These are phyloP conservation scores for Claviceps maximensis DNA, from an alignment of 2,329 filamentous ascomycete species.

Conservation along the genomic window DNA sequence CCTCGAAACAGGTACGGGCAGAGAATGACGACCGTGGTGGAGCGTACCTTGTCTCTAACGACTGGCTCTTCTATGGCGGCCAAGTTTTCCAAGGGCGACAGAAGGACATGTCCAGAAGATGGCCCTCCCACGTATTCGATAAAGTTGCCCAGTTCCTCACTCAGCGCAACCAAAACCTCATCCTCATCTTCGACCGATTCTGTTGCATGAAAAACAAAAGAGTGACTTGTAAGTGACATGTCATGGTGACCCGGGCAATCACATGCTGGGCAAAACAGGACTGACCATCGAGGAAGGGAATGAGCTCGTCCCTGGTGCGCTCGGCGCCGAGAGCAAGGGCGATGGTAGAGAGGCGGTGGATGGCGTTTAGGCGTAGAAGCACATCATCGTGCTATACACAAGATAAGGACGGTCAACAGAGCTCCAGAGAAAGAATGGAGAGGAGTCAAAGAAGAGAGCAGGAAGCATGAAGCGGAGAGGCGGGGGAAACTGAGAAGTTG, in stretches of 20 bases:
- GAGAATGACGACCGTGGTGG: not conserved
- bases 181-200: constrained; percentile 99
- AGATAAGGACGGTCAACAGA: constrained; percentile 14
- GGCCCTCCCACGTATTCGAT: constrained; percentile 96
- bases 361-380: constrained; percentile 91
- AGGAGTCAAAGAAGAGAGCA: not conserved
- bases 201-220: constrained; percentile 25
- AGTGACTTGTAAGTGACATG: constrained; percentile 3
- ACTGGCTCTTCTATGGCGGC: constrained; percentile 97
- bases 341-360: constrained; percentile 95
- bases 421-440: constrained; percentile 1
- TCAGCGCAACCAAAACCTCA: constrained; percentile 91
- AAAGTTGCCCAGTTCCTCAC: constrained; percentile 91
- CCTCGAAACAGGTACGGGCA: not conserved
- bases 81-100: constrained; percentile 94
- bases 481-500: constrained; percentile 3
- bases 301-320: constrained; percentile 93
- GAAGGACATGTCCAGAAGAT: constrained; percentile 86
- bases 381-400: constrained; percentile 83
- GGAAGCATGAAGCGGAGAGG: constrained; percentile 2
- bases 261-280: constrained; percentile 13
- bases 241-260: constrained; percentile 5
- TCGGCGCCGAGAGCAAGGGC: constrained; percentile 90
- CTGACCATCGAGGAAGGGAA: constrained; percentile 97
- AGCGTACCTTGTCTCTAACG: constrained; percentile 85